These are phyloP conservation scores for Przewalskia tangutica DNA, from an alignment of 257 asterid species.

Conservation along the genomic window DNA sequence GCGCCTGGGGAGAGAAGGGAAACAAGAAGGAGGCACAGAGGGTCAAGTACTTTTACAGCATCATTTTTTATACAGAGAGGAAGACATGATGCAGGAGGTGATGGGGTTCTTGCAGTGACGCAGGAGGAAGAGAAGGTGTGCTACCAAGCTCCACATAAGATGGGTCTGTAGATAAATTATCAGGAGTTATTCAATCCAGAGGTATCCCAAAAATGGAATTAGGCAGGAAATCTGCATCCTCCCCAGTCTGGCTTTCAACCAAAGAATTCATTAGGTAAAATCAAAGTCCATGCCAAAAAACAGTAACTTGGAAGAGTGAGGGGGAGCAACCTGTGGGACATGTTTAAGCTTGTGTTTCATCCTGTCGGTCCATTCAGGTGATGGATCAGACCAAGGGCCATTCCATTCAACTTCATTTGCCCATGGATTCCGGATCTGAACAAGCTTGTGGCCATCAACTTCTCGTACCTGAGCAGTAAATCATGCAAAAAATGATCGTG, in stretches of 20 bases:
- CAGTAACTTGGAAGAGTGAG: neutral
- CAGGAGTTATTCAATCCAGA: neutral
- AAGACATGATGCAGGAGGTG: neutral
- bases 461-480: slow-evolving; percentile 59
- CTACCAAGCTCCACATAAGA: neutral
- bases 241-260: neutral
- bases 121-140: neutral
- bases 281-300: neutral
- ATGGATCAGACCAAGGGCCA: slow-evolving; percentile 98
- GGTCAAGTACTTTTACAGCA: neutral
- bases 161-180: neutral
- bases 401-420: slow-evolving; percentile 99
- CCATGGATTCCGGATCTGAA: slow-evolving; percentile 99
- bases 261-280: neutral
- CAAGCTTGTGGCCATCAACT: slow-evolving; percentile 84
- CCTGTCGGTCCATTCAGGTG: slow-evolving; percentile 98
- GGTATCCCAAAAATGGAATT: neutral
- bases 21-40: neutral
- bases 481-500: neutral
- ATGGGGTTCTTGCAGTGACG: neutral
- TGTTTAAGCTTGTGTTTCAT: slow-evolving; percentile 97
- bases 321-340: slow-evolving; percentile 53
- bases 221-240: neutral
- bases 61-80: neutral
- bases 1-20: neutral